Percentiles rank a stretch among this genome's conserved stretches.
These are phyloP conservation scores for Periconia sp. DNA, from an alignment of 2,329 filamentous ascomycete genomes.

Conservation along the genomic window DNA sequence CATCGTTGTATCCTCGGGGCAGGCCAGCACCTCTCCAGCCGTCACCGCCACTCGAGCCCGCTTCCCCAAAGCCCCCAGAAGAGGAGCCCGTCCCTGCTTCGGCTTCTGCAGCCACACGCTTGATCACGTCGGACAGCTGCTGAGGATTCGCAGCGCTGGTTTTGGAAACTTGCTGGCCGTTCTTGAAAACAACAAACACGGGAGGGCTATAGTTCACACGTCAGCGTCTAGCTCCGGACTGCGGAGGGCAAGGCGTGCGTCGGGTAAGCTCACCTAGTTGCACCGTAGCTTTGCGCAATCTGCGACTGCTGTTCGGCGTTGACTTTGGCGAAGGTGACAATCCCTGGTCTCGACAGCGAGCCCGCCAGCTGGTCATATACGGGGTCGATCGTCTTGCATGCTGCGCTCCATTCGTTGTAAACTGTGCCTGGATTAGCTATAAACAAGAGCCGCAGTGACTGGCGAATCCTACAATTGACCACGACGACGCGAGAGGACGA, in stretches of 20 bases:
- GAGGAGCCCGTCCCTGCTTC: conserved; percentile 62
- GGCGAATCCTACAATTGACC: conserved; percentile 75
- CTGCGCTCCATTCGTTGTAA: conserved; percentile 84
- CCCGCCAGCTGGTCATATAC: conserved; percentile 78
- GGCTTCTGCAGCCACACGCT: conserved; percentile 72
- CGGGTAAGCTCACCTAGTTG: conserved; percentile 64
- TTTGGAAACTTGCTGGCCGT: conserved; percentile 70
- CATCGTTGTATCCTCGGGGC: conserved; percentile 81
- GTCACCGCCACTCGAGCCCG: conserved; percentile 52
- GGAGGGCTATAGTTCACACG: conserved; percentile 65
- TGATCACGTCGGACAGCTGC: conserved; percentile 73
- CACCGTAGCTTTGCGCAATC: conserved; percentile 73
- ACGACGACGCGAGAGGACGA: conserved; percentile 79
- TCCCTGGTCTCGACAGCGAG: conserved; percentile 72
- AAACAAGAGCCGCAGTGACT: conserved; percentile 25
- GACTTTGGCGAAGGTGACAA: conserved; percentile 85
- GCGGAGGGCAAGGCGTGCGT: conserved; percentile 1
- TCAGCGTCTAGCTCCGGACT: conserved; percentile 14
- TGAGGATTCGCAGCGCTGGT: conserved; percentile 76
- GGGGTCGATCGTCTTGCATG: conserved; percentile 84
- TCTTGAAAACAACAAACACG: conserved; percentile 84
- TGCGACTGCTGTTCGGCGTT: conserved; percentile 79
- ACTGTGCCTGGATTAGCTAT: conserved; percentile 61
- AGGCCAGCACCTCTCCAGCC: conserved; percentile 76
- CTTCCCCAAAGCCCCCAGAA: conserved; percentile 48